Base-by-base conservation (phyloP, 73 alveolate species). In the Urostyla sp. region DNA sequence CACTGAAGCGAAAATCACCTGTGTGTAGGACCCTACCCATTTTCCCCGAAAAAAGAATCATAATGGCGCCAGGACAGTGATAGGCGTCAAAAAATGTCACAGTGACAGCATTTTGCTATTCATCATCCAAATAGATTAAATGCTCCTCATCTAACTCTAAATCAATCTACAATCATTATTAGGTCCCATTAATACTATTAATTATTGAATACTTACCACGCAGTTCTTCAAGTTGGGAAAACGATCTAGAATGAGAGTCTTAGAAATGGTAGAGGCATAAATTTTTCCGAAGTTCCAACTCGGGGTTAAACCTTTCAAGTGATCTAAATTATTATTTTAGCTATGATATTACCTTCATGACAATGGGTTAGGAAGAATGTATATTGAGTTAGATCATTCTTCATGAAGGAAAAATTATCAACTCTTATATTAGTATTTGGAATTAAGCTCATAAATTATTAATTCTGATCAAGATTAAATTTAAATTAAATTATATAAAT, bases 21-120 rank as follows among this genome's bases (percentile, higher is more conserved):
- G 95, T 91, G 53, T 91, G 97, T 7, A 91, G 53, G 24, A 91
- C 87, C 21, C 92, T 91, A 18, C 97, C 97, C 95, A 88, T 88
- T 48, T 83, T 87, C 27, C 97, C 97, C 54, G 66, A 35, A 56
- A 91, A 91, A 0, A 91, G 87, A 58, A 91, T 60, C 91, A 88
- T 88, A 43, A 87, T 88, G 2, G 97, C 84, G 11, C 97, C 97
- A n/a, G 97, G 95, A 43, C 91, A 83, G 67, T 91, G 97, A 84
- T 75, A 76, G n/a, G 95, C 94, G 44, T 85, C 91, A 50, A 86
- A 76, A 53, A 82, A 54, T 79, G 67, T 84, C 75, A 83, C 91
- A 36, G 83, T 52, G 26, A 75, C 91, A 45, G 80, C 78, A 59
- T 72, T 90, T 38, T 78, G 63, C 59, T 74, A 49, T 35, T 36